phyloP scores from a whole-genome alignment of 352 stramenopile species.

The Pythium pyrilobum region DNA sequence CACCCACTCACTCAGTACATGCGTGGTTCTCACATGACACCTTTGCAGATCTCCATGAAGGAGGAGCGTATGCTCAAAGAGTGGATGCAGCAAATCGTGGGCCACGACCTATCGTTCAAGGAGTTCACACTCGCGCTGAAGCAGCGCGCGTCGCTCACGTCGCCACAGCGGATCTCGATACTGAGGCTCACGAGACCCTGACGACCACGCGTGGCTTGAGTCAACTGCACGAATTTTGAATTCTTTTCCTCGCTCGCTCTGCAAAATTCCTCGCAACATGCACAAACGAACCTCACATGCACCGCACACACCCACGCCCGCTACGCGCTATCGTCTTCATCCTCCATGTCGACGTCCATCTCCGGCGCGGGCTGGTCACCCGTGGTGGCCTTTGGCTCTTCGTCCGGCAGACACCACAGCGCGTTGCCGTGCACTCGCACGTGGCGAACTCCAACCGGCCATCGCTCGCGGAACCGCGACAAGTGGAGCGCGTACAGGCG shows the following conservation, averaged over 20 bases:
- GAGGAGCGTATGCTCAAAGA: constrained; percentile 34
- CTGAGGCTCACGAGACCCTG: constrained; percentile 17
- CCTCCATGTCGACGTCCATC: not conserved
- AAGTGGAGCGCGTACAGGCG: constrained; percentile 11
- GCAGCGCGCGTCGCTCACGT: constrained; percentile 45
- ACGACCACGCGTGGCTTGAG: not conserved
- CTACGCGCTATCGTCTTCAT: not conserved
- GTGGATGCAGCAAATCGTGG: constrained; percentile 46
- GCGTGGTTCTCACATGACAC: not conserved
- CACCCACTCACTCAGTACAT: not conserved
- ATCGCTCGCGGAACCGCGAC: constrained; percentile 16
- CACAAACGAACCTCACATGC: not conserved
- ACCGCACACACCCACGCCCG: not conserved
- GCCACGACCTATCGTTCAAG: constrained; percentile 49
- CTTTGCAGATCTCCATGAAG: constrained; percentile 31
- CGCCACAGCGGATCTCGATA: constrained; percentile 36
- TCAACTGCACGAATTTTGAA: no score
- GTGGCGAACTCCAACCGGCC: constrained; percentile 10
- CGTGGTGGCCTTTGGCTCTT: not conserved
- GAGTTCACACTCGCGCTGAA: constrained; percentile 52
- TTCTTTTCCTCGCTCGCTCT: not conserved
- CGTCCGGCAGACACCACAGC: constrained; percentile 11
- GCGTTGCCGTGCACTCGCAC: constrained; percentile 2
- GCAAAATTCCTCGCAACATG: not conserved
- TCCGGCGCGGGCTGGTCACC: not conserved